Evolutionary conservation across 257 asterid species (phyloP).

Genomic region (Lavandula angustifolia): DNA sequence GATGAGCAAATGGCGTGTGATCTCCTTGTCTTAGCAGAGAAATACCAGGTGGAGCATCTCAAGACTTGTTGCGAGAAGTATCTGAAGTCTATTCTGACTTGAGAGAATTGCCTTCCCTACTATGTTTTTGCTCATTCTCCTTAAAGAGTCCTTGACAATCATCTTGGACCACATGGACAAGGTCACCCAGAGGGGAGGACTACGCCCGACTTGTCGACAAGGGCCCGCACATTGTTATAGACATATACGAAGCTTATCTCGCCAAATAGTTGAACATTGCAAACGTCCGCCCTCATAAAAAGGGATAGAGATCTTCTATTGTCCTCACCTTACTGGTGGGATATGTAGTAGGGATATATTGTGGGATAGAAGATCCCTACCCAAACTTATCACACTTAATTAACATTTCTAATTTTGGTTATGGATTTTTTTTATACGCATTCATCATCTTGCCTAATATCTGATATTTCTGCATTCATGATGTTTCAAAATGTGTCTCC

Average conservation of each 20-base stretch:
- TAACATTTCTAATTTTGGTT: no score
- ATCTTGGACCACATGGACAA: conserved; percentile 76
- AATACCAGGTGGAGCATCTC: conserved; percentile 80
- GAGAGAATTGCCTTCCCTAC: conserved; percentile 73
- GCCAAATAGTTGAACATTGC: conserved; percentile 82
- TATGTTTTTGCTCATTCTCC: conserved; percentile 80
- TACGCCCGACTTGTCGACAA: conserved; percentile 74
- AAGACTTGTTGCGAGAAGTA: conserved; percentile 76
- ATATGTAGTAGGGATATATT: no score
- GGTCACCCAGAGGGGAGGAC: conserved; percentile 67
- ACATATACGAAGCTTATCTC: conserved; percentile 71
- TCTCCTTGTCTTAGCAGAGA: conserved; percentile 77
- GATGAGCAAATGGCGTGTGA: conserved; percentile 80
- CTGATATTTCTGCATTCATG: no score
- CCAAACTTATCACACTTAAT: no score
- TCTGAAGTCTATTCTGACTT: conserved; percentile 60
- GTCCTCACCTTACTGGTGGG: no score
- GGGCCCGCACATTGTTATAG: conserved; percentile 82
- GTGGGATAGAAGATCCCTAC: no score
- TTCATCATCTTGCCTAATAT: no score
- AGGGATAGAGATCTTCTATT: no score
- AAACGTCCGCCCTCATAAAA: no score
- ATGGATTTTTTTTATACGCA: no score
- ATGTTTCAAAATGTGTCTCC: no score
- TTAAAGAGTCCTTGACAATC: conserved; percentile 64